A percentile compares a stretch with the other conserved stretches of the same genome.
phyloP scores from a whole-genome alignment of 208 protist genomes.

The Zelonia costaricensis region DNA sequence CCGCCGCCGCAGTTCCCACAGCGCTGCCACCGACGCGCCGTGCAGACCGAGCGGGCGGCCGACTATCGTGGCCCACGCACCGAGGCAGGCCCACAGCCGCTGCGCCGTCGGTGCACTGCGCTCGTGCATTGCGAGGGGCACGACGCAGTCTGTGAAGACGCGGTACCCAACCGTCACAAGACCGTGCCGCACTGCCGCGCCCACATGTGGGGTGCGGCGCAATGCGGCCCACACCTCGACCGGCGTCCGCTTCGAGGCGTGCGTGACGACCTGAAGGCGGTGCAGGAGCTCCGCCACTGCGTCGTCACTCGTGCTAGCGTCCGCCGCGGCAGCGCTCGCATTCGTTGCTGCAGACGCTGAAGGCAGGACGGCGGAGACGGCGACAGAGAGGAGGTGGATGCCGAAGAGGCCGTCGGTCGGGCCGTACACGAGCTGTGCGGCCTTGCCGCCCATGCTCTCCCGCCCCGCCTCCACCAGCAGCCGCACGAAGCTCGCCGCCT shows the following conservation, averaged over 20 bases:
- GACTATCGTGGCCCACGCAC: constrained; percentile 24
- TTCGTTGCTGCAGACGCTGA: not conserved
- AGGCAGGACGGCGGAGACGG: constrained; percentile 1
- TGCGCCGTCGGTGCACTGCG: constrained; percentile 10
- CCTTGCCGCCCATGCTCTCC: constrained; percentile 55
- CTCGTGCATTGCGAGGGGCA: constrained; percentile 8
- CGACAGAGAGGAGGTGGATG: constrained; percentile 45
- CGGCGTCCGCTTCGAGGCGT: constrained; percentile 7
- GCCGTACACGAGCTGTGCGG: constrained; percentile 57
- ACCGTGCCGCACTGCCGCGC: constrained; percentile 32
- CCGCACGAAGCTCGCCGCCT: constrained; percentile 16
- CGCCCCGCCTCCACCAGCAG: constrained; percentile 35
- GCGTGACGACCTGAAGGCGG: constrained; percentile 9
- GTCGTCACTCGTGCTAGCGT: not conserved
- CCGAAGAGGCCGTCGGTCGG: constrained; percentile 57
- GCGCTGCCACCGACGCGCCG: constrained; percentile 1
- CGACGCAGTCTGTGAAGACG: constrained; percentile 22
- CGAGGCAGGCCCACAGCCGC: constrained; percentile 26
- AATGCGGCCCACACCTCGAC: constrained; percentile 16
- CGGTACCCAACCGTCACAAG: constrained; percentile 37
- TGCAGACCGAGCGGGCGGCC: constrained; percentile 36
- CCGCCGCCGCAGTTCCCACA: constrained; percentile 33
- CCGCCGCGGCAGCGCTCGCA: not conserved
- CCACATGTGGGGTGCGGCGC: not conserved
- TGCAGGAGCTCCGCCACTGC: not conserved